Evolutionary conservation across 148 eudicot species (phyloP).

Genomic region (Spergularia marina): DNA sequence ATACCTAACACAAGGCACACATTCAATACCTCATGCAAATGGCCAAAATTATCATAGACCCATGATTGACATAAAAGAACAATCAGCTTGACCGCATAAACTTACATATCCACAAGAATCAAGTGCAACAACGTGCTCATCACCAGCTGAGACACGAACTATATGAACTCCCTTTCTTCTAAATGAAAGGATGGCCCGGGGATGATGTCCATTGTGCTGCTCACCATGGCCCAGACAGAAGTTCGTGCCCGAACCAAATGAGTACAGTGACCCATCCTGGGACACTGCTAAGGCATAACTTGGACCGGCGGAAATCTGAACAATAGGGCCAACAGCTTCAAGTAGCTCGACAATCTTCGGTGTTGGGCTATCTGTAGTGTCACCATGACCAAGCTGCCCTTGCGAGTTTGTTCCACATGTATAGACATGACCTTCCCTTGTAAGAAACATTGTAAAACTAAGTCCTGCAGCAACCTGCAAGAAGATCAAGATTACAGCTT

Average conservation of each 20-base stretch:
- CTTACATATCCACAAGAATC: constrained; percentile 89
- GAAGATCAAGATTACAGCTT: neutral
- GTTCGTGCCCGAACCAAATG: constrained; percentile 83
- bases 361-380: constrained; percentile 58
- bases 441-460: constrained; percentile 81
- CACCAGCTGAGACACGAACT: constrained; percentile 90
- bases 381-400: constrained; percentile 96
- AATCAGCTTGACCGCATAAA: constrained; percentile 7
- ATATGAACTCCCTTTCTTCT: constrained; percentile 71
- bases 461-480: constrained; percentile 89
- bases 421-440: constrained; percentile 68
- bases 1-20: constrained; percentile 51
- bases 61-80: neutral
- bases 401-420: constrained; percentile 78
- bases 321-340: constrained; percentile 49
- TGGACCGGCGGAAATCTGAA: constrained; percentile 84
- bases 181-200: constrained; percentile 67
- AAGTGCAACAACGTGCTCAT: constrained; percentile 94
- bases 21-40: neutral
- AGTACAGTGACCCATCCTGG: constrained; percentile 63
- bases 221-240: constrained; percentile 97
- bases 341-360: constrained; percentile 62
- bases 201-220: constrained; percentile 74
- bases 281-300: constrained; percentile 72
- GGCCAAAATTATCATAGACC: neutral